These are phyloP conservation scores for Torulaspora maleeae DNA, from an alignment of 805 yeast species.

Conservation along the genomic window DNA sequence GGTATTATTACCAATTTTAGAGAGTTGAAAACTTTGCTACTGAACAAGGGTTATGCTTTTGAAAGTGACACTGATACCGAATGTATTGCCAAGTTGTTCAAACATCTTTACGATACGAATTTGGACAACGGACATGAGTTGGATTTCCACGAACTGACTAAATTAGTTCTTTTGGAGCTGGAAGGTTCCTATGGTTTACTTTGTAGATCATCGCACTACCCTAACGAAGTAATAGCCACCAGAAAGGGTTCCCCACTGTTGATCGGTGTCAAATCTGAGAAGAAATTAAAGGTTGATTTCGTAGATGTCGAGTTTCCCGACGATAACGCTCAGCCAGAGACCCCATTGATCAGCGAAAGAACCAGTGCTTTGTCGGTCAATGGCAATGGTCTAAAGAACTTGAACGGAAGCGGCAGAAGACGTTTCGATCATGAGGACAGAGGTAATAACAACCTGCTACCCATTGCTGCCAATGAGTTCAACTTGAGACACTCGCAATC, in stretches of 20 bases:
- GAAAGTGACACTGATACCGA: slow-evolving; percentile 97
- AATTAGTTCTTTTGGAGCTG: slow-evolving; percentile 84
- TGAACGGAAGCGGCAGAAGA: slow-evolving; percentile 13
- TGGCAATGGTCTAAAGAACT: slow-evolving; percentile 2
- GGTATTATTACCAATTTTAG: slow-evolving; percentile 97
- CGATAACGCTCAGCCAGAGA: slow-evolving; percentile 37
- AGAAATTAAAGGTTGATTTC: slow-evolving; percentile 92
- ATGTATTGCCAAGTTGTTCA: slow-evolving; percentile 92
- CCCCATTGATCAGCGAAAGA: slow-evolving; percentile 20
- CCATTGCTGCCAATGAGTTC: slow-evolving; percentile 52
- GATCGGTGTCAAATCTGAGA: slow-evolving; percentile 95
- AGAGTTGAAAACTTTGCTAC: slow-evolving; percentile 78
- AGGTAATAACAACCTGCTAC: slow-evolving; percentile 36
- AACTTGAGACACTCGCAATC: slow-evolving; percentile 84
- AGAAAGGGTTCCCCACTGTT: slow-evolving; percentile 97
- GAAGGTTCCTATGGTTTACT: slow-evolving; percentile 97
- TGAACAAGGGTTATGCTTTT: slow-evolving; percentile 73
- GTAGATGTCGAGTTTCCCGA: slow-evolving; percentile 98
- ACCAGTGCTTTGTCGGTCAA: slow-evolving; percentile 19
- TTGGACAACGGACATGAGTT: slow-evolving; percentile 65
- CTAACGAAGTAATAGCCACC: slow-evolving; percentile 93
- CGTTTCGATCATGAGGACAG: slow-evolving; percentile 8
- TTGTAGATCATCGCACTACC: slow-evolving; percentile 87
- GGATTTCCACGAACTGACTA: slow-evolving; percentile 89
- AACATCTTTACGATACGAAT: slow-evolving; percentile 80